These are phyloP conservation scores for Arctium minus DNA, from an alignment of 129 eudicot genomes.

Conservation along the genomic window DNA sequence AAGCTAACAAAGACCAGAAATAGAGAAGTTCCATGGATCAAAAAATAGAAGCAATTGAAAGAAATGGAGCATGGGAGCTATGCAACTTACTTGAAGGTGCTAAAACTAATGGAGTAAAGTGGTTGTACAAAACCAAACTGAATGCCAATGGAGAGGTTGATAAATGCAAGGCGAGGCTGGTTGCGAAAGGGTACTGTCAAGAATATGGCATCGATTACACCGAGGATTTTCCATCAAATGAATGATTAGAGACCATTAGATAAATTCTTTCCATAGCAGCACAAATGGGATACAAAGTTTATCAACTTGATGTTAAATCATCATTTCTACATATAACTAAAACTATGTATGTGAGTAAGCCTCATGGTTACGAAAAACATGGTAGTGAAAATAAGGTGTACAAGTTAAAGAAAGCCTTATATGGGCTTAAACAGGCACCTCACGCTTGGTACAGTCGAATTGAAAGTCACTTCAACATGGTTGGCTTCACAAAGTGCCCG, in stretches of 20 bases:
- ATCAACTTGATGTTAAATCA: background rate
- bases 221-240: constrained; percentile 3
- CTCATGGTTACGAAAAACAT: background rate
- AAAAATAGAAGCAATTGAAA: constrained; percentile 9
- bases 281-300: background rate
- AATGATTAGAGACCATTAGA: background rate
- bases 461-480: background rate
- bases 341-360: background rate
- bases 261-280: background rate
- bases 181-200: constrained; percentile 10
- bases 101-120: background rate
- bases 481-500: background rate
- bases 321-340: background rate
- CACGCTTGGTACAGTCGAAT: constrained; percentile 20
- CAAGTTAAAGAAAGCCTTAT: background rate
- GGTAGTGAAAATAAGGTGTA: background rate
- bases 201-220: constrained; percentile 1
- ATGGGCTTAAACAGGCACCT: constrained; percentile 21
- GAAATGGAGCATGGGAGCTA: constrained; percentile 14
- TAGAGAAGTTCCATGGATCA: constrained; percentile 5
- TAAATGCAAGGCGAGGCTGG: constrained; percentile 15
- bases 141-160: background rate
- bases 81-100: background rate
- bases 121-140: constrained; percentile 7
- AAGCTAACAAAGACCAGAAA: too few relatives aligned